phyloP scores from a whole-genome alignment of 306 rosid species.

The Senna tora region DNA sequence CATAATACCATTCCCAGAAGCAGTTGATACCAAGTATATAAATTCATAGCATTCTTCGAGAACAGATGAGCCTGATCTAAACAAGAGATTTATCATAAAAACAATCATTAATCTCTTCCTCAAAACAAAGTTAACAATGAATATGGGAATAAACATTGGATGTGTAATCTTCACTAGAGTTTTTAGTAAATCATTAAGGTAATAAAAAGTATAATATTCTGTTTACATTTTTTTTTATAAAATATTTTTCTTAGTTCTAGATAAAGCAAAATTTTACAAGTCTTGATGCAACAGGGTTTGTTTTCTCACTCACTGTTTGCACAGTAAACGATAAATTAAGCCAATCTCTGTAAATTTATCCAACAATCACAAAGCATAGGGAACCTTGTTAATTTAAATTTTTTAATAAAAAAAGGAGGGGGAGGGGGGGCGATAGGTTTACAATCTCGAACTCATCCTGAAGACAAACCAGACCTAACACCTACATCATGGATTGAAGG shows the following conservation, averaged over 20 bases:
- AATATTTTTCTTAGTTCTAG: too few species aligned
- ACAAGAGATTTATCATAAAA: conserved; percentile 32
- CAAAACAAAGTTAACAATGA: neutral
- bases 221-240: too few species aligned
- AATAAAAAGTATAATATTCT: neutral
- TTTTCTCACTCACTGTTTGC: too few species aligned
- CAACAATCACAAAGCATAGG: too few species aligned
- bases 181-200: neutral
- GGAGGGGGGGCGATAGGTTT: too few species aligned
- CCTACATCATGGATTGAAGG: neutral
- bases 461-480: neutral
- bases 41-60: conserved; percentile 83
- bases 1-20: conserved; percentile 65
- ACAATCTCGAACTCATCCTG: too few species aligned
- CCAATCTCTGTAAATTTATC: too few species aligned
- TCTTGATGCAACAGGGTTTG: too few species aligned
- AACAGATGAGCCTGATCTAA: conserved; percentile 65
- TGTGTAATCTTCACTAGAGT: conserved; percentile 5
- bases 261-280: too few species aligned
- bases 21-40: conserved; percentile 70
- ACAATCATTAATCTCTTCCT: conserved; percentile 14
- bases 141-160: conserved; percentile 5
- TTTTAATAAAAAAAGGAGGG: too few species aligned
- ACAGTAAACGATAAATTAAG: too few species aligned
- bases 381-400: too few species aligned